Conservation (phyloP, 2,329 filamentous ascomycete genomes). For the Fusarium torulosum region DNA sequence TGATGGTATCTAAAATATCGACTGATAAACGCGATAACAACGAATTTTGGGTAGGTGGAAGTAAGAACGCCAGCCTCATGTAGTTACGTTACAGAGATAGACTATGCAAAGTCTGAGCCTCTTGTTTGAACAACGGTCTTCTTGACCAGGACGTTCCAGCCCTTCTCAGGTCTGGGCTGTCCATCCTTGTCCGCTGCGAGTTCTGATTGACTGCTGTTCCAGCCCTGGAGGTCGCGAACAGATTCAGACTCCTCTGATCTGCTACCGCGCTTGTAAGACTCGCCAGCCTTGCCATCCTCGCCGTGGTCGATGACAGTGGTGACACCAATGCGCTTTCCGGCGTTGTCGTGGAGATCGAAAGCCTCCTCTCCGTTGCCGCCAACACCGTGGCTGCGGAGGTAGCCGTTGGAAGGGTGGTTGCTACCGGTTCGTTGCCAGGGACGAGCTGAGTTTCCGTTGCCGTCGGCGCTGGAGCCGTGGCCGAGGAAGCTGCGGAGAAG, state of each 20-base stretch:
- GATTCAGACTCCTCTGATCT: slow-evolving; percentile 25
- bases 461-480: slow-evolving; percentile 17
- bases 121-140: slow-evolving; percentile 45
- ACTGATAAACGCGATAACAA: neutral
- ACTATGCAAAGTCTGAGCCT: slow-evolving; percentile 11
- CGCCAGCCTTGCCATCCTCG: slow-evolving; percentile 4
- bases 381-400: slow-evolving; percentile 38
- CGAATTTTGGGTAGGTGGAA: neutral
- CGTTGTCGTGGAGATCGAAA: slow-evolving; percentile 27
- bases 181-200: slow-evolving; percentile 27
- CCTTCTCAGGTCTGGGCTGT: slow-evolving; percentile 13
- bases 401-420: slow-evolving; percentile 31
- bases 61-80: neutral
- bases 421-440: slow-evolving; percentile 40
- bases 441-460: slow-evolving; percentile 34
- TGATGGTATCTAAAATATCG: neutral
- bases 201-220: slow-evolving; percentile 45
- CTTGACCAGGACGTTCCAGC: slow-evolving; percentile 45
- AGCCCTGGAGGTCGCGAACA: slow-evolving; percentile 23
- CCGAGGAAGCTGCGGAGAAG: slow-evolving; percentile 21
- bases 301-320: slow-evolving; percentile 44
- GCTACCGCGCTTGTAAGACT: slow-evolving; percentile 13
- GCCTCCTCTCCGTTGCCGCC: slow-evolving; percentile 4
- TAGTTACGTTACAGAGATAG: too few relatives aligned
- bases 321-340: slow-evolving; percentile 31